These are phyloP conservation scores for Gastrodia elata DNA, from an alignment of 106 monocot genomes.

Conservation along the genomic window DNA sequence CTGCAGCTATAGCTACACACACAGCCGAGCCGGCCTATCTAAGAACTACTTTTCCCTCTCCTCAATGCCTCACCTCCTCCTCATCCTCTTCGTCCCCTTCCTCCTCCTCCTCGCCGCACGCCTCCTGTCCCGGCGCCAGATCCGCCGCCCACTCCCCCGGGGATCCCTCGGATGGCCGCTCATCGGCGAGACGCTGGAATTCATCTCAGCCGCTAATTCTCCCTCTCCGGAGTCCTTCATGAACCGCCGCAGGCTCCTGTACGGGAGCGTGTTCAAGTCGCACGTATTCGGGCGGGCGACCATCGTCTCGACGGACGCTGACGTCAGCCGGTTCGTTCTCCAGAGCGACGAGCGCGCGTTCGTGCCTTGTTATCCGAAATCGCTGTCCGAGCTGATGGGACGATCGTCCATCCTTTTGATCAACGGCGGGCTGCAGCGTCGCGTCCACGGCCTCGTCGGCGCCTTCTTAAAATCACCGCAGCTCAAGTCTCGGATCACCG, in stretches of 20 bases:
- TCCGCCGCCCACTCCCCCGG: conserved; percentile 20
- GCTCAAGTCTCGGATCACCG: conserved; percentile 56
- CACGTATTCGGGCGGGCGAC: conserved; percentile 81
- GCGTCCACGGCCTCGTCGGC: conserved; percentile 76
- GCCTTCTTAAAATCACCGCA: conserved; percentile 72
- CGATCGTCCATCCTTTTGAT: conserved; percentile 74
- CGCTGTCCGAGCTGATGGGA: conserved; percentile 80
- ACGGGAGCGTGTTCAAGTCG: conserved; percentile 84
- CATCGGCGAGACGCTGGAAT: conserved; percentile 86
- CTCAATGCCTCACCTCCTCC: background rate
- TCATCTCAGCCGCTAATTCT: conserved; percentile 77
- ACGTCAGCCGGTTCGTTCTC: conserved; percentile 64
- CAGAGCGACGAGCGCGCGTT: conserved; percentile 63
- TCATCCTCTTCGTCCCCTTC: background rate
- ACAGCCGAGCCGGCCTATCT: background rate
- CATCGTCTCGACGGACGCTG: conserved; percentile 79
- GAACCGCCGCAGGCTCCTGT: conserved; percentile 67
- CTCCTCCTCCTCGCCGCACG: background rate
- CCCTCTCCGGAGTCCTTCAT: conserved; percentile 76
- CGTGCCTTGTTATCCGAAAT: conserved; percentile 85
- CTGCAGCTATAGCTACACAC: background rate
- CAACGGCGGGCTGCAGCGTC: conserved; percentile 60
- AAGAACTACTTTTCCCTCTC: background rate
- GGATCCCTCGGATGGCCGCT: conserved; percentile 77
- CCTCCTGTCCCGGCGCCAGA: background rate